Percentiles rank a stretch among this genome's conserved stretches.
Conservation (phyloP, 352 stramenopile species). For the Globisporangium perplexum region DNA sequence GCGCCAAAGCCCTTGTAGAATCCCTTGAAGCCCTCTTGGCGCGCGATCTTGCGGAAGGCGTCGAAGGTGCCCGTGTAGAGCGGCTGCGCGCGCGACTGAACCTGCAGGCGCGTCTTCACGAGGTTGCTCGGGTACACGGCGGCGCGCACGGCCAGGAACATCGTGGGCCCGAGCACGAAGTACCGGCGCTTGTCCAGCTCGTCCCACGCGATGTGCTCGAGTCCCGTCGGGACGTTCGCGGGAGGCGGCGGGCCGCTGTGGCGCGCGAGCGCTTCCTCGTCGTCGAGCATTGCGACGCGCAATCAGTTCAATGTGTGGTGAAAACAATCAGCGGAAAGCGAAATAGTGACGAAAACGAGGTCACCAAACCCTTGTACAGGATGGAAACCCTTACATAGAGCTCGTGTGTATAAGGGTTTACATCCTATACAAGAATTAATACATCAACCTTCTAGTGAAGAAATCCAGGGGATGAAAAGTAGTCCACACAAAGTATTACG, state of each 20-base stretch:
- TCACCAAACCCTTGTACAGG: too few species aligned
- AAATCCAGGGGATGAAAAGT: too few species aligned
- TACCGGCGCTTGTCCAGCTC: slow-evolving; percentile 87
- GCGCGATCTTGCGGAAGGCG: slow-evolving; percentile 79
- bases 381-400: too few species aligned
- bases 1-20: slow-evolving; percentile 88
- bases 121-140: slow-evolving; percentile 85
- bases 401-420: too few species aligned
- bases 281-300: too few species aligned
- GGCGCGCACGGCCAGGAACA: slow-evolving; percentile 78
- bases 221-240: slow-evolving; percentile 9
- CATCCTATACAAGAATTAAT: too few species aligned
- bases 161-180: slow-evolving; percentile 75
- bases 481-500: too few species aligned
- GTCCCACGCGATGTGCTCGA: slow-evolving; percentile 87
- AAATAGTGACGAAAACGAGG: too few species aligned
- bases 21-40: slow-evolving; percentile 63
- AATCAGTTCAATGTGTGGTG: too few species aligned
- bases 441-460: too few species aligned
- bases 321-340: too few species aligned
- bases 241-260: too few species aligned
- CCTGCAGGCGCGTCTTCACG: slow-evolving; percentile 86
- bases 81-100: slow-evolving; percentile 64
- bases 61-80: slow-evolving; percentile 80
- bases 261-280: slow-evolving; percentile 1